phyloP scores from a whole-genome alignment of 257 asterid genomes.

The Petrea volubilis region DNA sequence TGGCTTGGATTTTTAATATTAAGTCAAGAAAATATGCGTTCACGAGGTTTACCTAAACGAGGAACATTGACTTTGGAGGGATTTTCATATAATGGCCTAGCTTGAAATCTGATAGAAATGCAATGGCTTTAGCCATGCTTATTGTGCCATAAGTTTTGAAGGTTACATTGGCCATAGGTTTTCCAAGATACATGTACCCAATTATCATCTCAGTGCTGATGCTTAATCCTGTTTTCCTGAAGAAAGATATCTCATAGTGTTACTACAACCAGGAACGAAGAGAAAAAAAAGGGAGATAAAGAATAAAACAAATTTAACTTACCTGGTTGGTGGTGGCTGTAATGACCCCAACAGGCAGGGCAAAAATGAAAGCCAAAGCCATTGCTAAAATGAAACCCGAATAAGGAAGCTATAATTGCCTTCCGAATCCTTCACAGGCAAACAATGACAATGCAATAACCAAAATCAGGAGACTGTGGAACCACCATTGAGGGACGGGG shows the following conservation, averaged over 20 bases:
- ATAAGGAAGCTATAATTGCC: conserved; percentile 65
- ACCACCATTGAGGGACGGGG: conserved; percentile 83
- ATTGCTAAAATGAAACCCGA: conserved; percentile 68
- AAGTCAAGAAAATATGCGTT: no score
- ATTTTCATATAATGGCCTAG: conserved; percentile 79
- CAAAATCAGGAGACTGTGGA: conserved; percentile 38
- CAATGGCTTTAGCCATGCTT: conserved; percentile 63
- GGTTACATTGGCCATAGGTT: conserved; percentile 58
- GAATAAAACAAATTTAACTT: not conserved
- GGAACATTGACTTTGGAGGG: conserved; percentile 77
- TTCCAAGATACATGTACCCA: conserved; percentile 69
- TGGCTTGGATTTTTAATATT: no score
- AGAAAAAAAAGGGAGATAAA: no score
- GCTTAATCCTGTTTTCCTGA: conserved; percentile 55
- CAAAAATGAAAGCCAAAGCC: conserved; percentile 50
- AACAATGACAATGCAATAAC: conserved; percentile 42
- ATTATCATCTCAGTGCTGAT: conserved; percentile 67
- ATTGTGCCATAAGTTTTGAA: conserved; percentile 66
- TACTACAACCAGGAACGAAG: not conserved
- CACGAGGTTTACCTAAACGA: conserved; percentile 50
- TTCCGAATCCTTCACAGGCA: conserved; percentile 59
- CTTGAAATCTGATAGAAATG: conserved; percentile 65
- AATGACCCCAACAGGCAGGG: conserved; percentile 65
- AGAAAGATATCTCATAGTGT: not conserved
- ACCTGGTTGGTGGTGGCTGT: conserved; percentile 73